Base-by-base conservation (phyloP, 768 basidiomycete species). In the Asterophora lycoperdoides region DNA sequence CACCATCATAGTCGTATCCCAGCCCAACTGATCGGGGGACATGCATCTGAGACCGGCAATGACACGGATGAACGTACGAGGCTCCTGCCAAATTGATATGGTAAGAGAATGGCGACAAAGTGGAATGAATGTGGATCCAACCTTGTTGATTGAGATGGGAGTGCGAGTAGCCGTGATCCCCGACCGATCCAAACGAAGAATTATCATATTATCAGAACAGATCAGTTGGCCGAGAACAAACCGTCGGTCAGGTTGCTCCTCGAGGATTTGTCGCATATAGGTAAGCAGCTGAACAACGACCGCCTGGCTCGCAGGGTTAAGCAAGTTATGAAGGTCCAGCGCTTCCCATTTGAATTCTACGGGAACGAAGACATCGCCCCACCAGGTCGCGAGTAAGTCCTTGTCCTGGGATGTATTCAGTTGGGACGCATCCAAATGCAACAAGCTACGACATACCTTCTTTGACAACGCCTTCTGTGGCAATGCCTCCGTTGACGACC, bases 231-330 rank as follows among this genome's bases (percentile, higher is more conserved):
- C 48, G 11, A 56, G 11, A 17, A 43, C 48, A 23, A 54, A 53
- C 1, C 44, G 41, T 8, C 52, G 43, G 40, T 55, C 55, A 11
- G 48, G 40, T 30, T 53, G 55, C 41, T 56, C 51, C 4, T 35
- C 28, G 18, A 56, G 41, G 26, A 54, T 29, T n/a, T 48, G 52
- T 10, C 41, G 52, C 48, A 54, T 46, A 19, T 56, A 54, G 4
- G n/a, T 8, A 15, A 40, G 42, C 3, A 49, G 11, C 39, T 53
- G 54, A 14, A 4, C 33, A 3, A 51, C 15, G 33, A 36, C 49
- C 8, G 2, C 14, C 4, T 5, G n/a, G 14, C 30, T 10, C 19
- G 14, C 2, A 15, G 23, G 3, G 6, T 4, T 5, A 19, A 26
- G n/a, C 30, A 35, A 9, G 13, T 48, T 9, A 23, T 23, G 23